phyloP scores from a whole-genome alignment of 2,329 filamentous ascomycete species.

The Aureobasidium zeae region DNA sequence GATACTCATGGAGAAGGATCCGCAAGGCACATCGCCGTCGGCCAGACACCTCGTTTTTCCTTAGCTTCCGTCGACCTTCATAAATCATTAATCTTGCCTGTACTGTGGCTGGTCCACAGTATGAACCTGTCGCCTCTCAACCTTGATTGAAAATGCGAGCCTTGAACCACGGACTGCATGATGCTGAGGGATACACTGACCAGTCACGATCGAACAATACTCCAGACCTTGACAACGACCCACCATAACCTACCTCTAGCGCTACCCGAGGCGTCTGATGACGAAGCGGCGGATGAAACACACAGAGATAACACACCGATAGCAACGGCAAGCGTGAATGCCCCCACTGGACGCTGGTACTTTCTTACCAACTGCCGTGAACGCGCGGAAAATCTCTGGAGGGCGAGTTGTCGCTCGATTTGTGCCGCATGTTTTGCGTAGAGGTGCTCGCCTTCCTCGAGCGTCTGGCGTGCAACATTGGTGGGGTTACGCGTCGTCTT shows the following conservation, averaged over 20 bases:
- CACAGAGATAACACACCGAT: constrained; percentile 62
- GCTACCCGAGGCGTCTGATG: background rate
- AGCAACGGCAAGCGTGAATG: constrained; percentile 46
- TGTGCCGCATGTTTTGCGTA: constrained; percentile 66
- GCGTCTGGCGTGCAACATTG: constrained; percentile 45
- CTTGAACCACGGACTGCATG: too few relatives aligned
- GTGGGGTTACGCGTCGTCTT: constrained; percentile 62
- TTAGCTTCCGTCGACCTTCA: too few relatives aligned
- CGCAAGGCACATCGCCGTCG: too few relatives aligned
- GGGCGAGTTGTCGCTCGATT: constrained; percentile 55
- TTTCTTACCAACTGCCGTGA: constrained; percentile 43
- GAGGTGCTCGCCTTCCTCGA: constrained; percentile 56
- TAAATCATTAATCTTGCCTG: too few relatives aligned
- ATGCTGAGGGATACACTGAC: background rate
- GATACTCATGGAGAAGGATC: too few relatives aligned
- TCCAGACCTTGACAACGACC: background rate
- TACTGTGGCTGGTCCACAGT: too few relatives aligned
- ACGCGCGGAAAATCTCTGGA: constrained; percentile 39
- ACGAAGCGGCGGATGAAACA: constrained; percentile 29
- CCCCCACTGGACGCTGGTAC: constrained; percentile 56
- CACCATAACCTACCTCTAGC: constrained; percentile 3
- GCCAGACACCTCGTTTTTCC: too few relatives aligned
- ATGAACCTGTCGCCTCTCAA: too few relatives aligned
- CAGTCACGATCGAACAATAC: background rate
- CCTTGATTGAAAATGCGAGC: too few relatives aligned